phyloP scores from a whole-genome alignment of 2,329 filamentous ascomycete genomes.

The Cercospora beticola region DNA sequence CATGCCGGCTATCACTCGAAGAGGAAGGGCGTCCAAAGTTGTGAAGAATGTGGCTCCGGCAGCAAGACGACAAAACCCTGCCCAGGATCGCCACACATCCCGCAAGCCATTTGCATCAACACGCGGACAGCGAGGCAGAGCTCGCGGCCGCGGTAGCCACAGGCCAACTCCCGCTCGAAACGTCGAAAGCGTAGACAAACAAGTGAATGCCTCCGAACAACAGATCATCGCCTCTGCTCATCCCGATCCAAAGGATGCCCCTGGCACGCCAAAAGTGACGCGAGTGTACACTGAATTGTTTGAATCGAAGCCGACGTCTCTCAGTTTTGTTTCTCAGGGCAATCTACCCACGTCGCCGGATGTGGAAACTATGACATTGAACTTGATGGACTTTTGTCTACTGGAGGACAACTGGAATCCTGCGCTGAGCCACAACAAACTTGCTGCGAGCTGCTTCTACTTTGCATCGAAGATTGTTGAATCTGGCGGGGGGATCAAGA shows the following conservation, averaged over 20 bases:
- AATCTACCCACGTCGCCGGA: conserved; percentile 13
- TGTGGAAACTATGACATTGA: conserved; percentile 22
- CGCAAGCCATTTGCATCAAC: background rate
- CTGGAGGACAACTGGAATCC: conserved; percentile 23
- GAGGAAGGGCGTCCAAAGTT: background rate
- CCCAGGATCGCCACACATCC: background rate
- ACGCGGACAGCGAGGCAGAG: background rate
- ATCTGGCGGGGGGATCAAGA: background rate
- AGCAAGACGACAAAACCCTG: background rate
- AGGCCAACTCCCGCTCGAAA: background rate
- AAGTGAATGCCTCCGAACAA: background rate
- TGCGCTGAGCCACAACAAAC: conserved; percentile 18
- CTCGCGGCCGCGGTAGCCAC: background rate
- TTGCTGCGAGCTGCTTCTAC: conserved; percentile 23
- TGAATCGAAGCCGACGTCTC: conserved; percentile 9
- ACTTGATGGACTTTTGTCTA: conserved; percentile 25
- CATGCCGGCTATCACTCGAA: background rate
- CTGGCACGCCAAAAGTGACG: conserved; percentile 8
- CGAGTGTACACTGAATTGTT: conserved; percentile 18
- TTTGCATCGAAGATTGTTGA: conserved; percentile 19
- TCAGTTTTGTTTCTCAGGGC: conserved; percentile 20
- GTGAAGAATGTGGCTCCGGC: background rate
- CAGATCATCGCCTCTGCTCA: background rate
- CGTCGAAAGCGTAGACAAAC: background rate
- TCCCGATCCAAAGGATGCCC: background rate